Percentiles rank a stretch among this genome's conserved stretches.
These are phyloP conservation scores for Alternaria incomplexa DNA, from an alignment of 2,329 filamentous ascomycete species.

Conservation along the genomic window DNA sequence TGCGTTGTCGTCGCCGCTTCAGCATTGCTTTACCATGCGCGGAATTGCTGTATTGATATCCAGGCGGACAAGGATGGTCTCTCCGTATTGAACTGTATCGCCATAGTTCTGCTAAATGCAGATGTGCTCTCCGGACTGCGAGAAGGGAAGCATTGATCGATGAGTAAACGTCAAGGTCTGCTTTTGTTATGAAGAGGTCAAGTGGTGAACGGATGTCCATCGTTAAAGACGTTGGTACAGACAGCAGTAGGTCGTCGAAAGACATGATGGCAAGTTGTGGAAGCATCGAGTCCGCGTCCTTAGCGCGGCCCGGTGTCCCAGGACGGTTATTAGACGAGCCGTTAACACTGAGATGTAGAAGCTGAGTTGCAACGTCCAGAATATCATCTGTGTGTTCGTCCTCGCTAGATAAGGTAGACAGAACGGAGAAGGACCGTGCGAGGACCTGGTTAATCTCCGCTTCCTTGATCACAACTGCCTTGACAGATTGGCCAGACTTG, in stretches of 20 bases:
- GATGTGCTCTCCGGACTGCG: conserved; percentile 82
- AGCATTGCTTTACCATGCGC: conserved; percentile 66
- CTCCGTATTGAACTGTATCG: conserved; percentile 79
- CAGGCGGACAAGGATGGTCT: conserved; percentile 75
- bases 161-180: conserved; percentile 81
- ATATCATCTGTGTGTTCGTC: conserved; percentile 77
- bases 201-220: conserved; percentile 79
- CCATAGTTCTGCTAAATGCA: conserved; percentile 85
- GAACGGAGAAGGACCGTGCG: conserved; percentile 75
- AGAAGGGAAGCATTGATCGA: conserved; percentile 87
- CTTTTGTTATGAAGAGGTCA: conserved; percentile 81
- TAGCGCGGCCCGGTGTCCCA: conserved; percentile 50
- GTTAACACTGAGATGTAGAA: conserved; percentile 71
- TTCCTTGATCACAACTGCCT: conserved; percentile 77
- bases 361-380: conserved; percentile 79
- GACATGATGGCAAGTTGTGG: conserved; percentile 55
- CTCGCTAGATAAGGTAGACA: conserved; percentile 78
- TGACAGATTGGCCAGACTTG: conserved; percentile 58
- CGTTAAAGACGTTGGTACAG: conserved; percentile 72
- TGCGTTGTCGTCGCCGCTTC: conserved; percentile 66
- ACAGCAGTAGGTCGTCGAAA: conserved; percentile 84
- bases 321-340: conserved; percentile 51
- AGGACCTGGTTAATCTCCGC: conserved; percentile 82
- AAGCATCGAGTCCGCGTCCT: conserved; percentile 36
- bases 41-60: conserved; percentile 67